These are phyloP conservation scores for Euphorbia tirucalli DNA, from an alignment of 345 rosid species.

Conservation along the genomic window DNA sequence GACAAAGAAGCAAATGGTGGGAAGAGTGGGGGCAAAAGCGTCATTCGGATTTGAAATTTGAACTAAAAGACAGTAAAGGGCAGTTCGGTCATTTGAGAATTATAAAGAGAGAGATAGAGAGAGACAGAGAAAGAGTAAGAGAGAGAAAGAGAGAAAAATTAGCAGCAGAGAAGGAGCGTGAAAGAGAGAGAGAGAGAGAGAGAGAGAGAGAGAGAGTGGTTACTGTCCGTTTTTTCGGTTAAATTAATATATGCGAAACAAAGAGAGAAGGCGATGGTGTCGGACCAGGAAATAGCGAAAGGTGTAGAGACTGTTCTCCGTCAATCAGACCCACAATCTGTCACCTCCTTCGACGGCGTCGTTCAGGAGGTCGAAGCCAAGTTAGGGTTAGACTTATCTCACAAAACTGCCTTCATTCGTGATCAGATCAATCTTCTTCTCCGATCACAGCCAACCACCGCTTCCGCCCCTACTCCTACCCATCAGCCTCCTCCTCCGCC, in stretches of 20 bases:
- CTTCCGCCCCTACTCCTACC: background rate
- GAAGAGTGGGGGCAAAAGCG: background rate
- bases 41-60: background rate
- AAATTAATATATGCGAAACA: constrained; percentile 26
- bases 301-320: constrained; percentile 79
- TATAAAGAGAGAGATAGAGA: constrained; percentile 10
- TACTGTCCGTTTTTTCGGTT: constrained; percentile 45
- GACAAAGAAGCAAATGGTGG: background rate
- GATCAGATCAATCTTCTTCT: constrained; percentile 80
- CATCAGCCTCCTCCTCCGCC: background rate
- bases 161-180: constrained; percentile 10
- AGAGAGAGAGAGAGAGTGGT: constrained; percentile 21
- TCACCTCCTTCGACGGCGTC: constrained; percentile 67
- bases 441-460: constrained; percentile 40
- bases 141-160: constrained; percentile 7
- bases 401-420: constrained; percentile 72
- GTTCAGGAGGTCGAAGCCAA: constrained; percentile 82
- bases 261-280: constrained; percentile 45
- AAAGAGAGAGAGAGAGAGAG: too few relatives aligned
- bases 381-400: constrained; percentile 76
- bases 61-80: background rate
- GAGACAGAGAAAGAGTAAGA: background rate
- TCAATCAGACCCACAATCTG: constrained; percentile 59
- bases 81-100: background rate
- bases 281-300: constrained; percentile 85